Evolutionary conservation across 306 rosid species (phyloP).

Genomic region (Canavalia gladiata): DNA sequence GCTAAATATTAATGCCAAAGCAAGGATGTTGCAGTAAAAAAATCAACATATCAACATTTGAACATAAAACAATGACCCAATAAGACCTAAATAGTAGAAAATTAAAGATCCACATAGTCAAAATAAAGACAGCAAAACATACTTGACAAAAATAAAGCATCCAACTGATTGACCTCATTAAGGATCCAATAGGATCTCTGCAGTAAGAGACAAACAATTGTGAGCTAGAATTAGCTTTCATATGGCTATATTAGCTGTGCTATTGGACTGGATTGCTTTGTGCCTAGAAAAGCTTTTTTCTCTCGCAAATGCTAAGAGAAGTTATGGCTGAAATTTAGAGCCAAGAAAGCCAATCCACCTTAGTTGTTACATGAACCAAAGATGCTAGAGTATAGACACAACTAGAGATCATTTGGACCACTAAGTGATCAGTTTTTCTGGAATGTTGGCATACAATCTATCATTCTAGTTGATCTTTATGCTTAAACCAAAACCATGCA

Average conservation of each 20-base stretch:
- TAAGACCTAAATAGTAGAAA: constrained; percentile 25
- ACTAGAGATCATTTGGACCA: not conserved
- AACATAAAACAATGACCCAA: constrained; percentile 37
- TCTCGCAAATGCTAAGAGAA: not conserved
- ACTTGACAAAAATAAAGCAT: constrained; percentile 28
- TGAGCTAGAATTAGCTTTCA: constrained; percentile 33
- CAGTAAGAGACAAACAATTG: not conserved
- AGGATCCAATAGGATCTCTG: constrained; percentile 34
- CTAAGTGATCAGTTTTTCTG: not conserved
- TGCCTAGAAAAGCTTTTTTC: not conserved
- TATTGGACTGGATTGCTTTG: not conserved
- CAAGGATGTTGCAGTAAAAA: constrained; percentile 16
- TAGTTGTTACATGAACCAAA: not conserved
- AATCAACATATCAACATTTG: constrained; percentile 21
- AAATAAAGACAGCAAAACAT: constrained; percentile 17
- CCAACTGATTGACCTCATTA: constrained; percentile 6
- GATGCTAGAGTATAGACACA: not conserved
- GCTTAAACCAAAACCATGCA: constrained; percentile 18
- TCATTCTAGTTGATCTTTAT: not conserved
- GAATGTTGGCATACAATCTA: not conserved
- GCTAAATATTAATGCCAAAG: constrained; percentile 19
- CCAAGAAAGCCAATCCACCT: not conserved
- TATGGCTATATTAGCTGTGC: constrained; percentile 4
- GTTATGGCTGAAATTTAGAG: not conserved
- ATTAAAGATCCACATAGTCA: constrained; percentile 2